phyloP scores from a whole-genome alignment of 805 yeast species.

The Saccharomycopsis babjevae region DNA sequence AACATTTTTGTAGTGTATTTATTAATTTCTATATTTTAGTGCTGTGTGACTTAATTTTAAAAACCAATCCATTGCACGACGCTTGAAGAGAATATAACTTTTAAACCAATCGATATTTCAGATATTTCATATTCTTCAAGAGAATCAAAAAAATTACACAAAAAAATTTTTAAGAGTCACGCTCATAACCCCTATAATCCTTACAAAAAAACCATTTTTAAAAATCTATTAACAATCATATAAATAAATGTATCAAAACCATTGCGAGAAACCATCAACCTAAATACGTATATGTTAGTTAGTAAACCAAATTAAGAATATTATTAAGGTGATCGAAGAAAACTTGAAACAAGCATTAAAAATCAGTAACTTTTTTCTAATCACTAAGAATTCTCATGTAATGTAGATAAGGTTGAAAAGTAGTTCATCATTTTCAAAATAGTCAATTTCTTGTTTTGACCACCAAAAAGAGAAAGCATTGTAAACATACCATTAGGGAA shows the following conservation, averaged over 20 bases:
- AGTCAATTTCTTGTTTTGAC: background rate
- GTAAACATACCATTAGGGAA: background rate
- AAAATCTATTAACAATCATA: too few relatives aligned
- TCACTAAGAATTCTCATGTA: slow-evolving; percentile 18
- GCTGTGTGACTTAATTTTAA: too few relatives aligned
- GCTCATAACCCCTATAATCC: too few relatives aligned
- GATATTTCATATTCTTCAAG: too few relatives aligned
- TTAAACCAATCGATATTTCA: too few relatives aligned
- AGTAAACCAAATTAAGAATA: background rate
- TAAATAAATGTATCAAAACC: too few relatives aligned
- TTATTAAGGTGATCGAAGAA: background rate
- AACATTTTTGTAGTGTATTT: slow-evolving; percentile 3
- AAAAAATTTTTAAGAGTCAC: too few relatives aligned
- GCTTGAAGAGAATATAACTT: too few relatives aligned
- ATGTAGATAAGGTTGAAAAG: slow-evolving; percentile 18
- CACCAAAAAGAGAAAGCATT: background rate
- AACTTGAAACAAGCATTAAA: background rate
- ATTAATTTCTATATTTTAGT: too few relatives aligned
- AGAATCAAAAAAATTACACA: too few relatives aligned
- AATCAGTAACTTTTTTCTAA: slow-evolving; percentile 3
- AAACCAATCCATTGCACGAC: too few relatives aligned
- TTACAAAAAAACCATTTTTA: too few relatives aligned
- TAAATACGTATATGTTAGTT: background rate
- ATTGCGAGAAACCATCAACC: background rate
- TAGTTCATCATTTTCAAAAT: slow-evolving; percentile 7